Conservation (phyloP, 495 filamentous ascomycete species). For the Podospora pseudoanserina region DNA sequence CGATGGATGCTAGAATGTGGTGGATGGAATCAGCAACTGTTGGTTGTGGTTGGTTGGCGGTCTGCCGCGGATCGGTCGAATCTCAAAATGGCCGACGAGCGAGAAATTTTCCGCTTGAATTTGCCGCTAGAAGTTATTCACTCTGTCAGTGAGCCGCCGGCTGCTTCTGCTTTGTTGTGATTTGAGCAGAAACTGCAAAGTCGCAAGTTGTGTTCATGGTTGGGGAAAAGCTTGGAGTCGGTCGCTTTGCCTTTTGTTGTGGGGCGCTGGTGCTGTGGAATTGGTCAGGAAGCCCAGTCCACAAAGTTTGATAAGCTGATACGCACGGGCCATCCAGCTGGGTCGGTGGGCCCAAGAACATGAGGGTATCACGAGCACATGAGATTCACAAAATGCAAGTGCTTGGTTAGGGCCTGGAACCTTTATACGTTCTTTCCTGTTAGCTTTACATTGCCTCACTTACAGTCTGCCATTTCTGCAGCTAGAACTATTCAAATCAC, state of each 20-base stretch:
- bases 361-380: too few species aligned
- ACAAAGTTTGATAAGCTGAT: not conserved
- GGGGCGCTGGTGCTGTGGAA: not conserved
- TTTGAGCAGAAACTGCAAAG: not conserved
- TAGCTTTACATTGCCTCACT: too few species aligned
- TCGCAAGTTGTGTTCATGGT: not conserved
- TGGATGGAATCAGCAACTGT: not conserved
- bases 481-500: too few species aligned
- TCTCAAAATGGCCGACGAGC: not conserved
- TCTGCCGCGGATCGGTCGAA: not conserved
- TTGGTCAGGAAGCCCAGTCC: not conserved
- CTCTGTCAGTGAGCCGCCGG: not conserved
- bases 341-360: too few species aligned
- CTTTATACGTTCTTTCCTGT: too few species aligned
- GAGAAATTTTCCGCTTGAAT: not conserved
- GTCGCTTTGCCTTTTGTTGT: too few species aligned
- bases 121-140: not conserved
- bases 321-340: not conserved
- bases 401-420: too few species aligned
- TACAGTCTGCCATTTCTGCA: too few species aligned
- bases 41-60: not conserved
- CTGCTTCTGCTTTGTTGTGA: not conserved
- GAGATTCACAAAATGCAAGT: too few species aligned
- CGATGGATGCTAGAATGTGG: not conserved
- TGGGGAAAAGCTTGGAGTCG: not conserved